A percentile compares a stretch with the other conserved stretches of the same genome.
These are phyloP conservation scores for Boletus speciosus DNA, from an alignment of 768 basidiomycete genomes.

Conservation along the genomic window DNA sequence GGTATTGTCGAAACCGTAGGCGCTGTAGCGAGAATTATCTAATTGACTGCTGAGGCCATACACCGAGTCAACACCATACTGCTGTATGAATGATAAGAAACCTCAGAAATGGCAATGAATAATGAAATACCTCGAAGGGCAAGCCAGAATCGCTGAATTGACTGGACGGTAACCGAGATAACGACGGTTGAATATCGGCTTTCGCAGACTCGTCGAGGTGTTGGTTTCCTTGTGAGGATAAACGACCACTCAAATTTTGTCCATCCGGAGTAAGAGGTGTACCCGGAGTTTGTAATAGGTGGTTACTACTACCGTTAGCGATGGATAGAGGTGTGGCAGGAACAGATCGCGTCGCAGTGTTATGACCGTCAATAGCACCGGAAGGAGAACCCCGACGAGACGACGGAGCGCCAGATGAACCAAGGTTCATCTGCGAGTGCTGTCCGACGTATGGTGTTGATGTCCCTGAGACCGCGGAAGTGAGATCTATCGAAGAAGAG, in stretches of 20 bases:
- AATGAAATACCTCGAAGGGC: conserved; percentile 51
- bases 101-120: not conserved
- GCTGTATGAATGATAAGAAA: conserved; percentile 27
- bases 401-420: conserved; percentile 36
- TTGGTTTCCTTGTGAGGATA: conserved; percentile 45
- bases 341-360: conserved; percentile 69
- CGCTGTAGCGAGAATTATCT: conserved; percentile 51
- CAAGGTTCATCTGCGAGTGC: conserved; percentile 48
- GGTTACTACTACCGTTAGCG: conserved; percentile 41
- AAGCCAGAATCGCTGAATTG: conserved; percentile 56
- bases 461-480: conserved; percentile 51
- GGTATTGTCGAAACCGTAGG: conserved; percentile 54
- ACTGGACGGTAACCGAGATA: conserved; percentile 61
- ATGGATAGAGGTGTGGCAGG: conserved; percentile 73
- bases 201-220: conserved; percentile 50
- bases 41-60: conserved; percentile 46
- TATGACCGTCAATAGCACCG: conserved; percentile 56
- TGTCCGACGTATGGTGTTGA: conserved; percentile 64
- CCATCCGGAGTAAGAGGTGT: conserved; percentile 61
- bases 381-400: conserved; percentile 78
- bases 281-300: conserved; percentile 61
- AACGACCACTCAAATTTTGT: conserved; percentile 60
- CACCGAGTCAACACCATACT: conserved; percentile 58
- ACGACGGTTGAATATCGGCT: conserved; percentile 64
- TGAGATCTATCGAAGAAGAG: conserved; percentile 48